A percentile compares a stretch with the other conserved stretches of the same genome.
These are phyloP conservation scores for Apophysomyces trapeziformis DNA, from an alignment of 371 early-diverging fungal genomes.

Conservation along the genomic window DNA sequence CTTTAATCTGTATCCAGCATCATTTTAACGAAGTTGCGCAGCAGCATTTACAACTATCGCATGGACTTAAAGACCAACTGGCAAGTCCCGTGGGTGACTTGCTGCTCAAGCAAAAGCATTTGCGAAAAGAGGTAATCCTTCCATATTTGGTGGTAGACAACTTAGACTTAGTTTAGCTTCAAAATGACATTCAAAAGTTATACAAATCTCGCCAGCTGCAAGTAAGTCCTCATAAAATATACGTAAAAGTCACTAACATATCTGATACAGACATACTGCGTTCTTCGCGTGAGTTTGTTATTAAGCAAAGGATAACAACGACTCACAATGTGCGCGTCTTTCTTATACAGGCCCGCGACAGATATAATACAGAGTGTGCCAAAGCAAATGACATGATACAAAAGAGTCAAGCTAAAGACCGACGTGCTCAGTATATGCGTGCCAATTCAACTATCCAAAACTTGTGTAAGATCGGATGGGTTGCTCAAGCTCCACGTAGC, in stretches of 20 bases:
- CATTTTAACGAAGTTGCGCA: background rate
- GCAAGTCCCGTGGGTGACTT: background rate
- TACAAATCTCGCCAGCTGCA: constrained; percentile 3
- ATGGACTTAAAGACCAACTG: background rate
- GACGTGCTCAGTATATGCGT: background rate
- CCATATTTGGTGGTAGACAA: background rate
- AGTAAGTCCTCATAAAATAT: background rate
- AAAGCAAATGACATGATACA: constrained; percentile 17
- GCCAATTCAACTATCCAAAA: constrained; percentile 6
- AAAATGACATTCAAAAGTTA: background rate
- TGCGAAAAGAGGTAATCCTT: constrained; percentile 13
- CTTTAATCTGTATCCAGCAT: background rate
- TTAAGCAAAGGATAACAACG: background rate
- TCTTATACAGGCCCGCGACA: constrained; percentile 11
- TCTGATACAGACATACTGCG: background rate
- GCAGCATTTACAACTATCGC: constrained; percentile 5
- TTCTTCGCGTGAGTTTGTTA: background rate
- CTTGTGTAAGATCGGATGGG: background rate
- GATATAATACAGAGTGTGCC: constrained; percentile 15
- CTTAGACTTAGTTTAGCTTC: background rate
- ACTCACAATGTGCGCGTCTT: background rate
- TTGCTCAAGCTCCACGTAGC: background rate
- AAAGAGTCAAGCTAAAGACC: constrained; percentile 3
- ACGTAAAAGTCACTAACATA: background rate
- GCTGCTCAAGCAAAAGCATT: constrained; percentile 10